These are phyloP conservation scores for Skeletonema menzelii DNA, from an alignment of 108 stramenopile genomes.

Conservation along the genomic window DNA sequence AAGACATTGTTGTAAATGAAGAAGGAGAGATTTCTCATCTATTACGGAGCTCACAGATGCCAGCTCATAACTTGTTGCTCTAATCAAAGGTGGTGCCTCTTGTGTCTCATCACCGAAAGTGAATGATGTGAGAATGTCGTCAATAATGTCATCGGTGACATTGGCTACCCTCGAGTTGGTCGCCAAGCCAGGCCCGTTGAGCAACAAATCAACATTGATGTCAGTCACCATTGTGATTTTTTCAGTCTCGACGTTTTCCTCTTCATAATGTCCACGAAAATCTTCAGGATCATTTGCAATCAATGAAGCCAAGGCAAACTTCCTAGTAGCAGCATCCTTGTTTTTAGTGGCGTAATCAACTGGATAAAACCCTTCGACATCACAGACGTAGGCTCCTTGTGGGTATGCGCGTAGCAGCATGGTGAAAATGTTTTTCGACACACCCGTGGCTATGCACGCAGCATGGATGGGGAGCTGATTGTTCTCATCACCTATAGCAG, in stretches of 20 bases:
- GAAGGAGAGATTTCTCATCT: not conserved
- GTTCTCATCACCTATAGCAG: not conserved
- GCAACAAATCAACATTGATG: not conserved
- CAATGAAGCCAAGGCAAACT: slow-evolving; percentile 25
- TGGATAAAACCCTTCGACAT: slow-evolving; percentile 16
- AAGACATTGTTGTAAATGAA: not conserved
- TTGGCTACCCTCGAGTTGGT: not conserved
- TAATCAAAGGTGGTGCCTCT: not conserved
- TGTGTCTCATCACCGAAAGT: not conserved
- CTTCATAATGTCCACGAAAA: not conserved
- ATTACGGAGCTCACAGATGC: not conserved
- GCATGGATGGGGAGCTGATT: slow-evolving; percentile 7
- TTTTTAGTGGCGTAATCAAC: not conserved
- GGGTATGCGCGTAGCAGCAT: slow-evolving; percentile 23
- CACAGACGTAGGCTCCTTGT: slow-evolving; percentile 21
- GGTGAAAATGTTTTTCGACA: slow-evolving; percentile 15
- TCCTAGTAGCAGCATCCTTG: slow-evolving; percentile 12
- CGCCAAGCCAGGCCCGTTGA: not conserved
- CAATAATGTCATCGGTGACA: not conserved
- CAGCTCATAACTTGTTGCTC: not conserved
- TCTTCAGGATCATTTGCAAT: not conserved
- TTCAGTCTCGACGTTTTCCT: not conserved
- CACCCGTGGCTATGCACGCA: slow-evolving; percentile 6
- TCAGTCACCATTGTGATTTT: not conserved
- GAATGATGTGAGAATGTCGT: not conserved